These are phyloP conservation scores for Entamoeba dispar DNA, from an alignment of 208 protist genomes.

Conservation along the genomic window DNA sequence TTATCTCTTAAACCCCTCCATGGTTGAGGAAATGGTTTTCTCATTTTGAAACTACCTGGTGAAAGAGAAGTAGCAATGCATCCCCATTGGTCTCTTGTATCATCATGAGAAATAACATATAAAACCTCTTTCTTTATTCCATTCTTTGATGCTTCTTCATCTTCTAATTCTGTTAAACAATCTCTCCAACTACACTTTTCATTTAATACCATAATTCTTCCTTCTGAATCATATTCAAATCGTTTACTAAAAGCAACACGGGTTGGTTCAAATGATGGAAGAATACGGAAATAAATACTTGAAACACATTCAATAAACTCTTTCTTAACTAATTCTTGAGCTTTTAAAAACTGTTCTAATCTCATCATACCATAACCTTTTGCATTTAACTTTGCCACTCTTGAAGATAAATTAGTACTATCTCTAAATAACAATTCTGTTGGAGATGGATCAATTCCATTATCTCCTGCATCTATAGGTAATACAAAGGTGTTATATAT, in stretches of 20 bases:
- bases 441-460: conserved; percentile 56
- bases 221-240: conserved; percentile 38
- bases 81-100: neutral
- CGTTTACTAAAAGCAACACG: conserved; percentile 43
- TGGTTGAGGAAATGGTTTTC: conserved; percentile 49
- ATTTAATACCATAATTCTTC: conserved; percentile 53
- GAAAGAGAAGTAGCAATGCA: neutral
- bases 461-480: conserved; percentile 69
- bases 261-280: conserved; percentile 61
- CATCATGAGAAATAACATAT: neutral
- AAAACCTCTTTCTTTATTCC: conserved; percentile 1
- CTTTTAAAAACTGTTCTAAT: conserved; percentile 55
- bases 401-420: conserved; percentile 45
- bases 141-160: conserved; percentile 31
- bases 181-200: conserved; percentile 66
- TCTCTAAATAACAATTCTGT: conserved; percentile 43
- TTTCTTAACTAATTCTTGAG: conserved; percentile 50
- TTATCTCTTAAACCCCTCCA: conserved; percentile 68
- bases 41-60: conserved; percentile 41
- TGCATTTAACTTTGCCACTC: conserved; percentile 54
- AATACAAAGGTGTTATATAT: conserved; percentile 63
- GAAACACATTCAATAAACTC: conserved; percentile 59
- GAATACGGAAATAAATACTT: conserved; percentile 55
- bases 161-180: conserved; percentile 63
- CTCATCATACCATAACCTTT: conserved; percentile 59